Percentiles rank a stretch among this genome's conserved stretches.
phyloP scores from a whole-genome alignment of 2,329 filamentous ascomycete species.

The Pyrenophora tritici-repentis region DNA sequence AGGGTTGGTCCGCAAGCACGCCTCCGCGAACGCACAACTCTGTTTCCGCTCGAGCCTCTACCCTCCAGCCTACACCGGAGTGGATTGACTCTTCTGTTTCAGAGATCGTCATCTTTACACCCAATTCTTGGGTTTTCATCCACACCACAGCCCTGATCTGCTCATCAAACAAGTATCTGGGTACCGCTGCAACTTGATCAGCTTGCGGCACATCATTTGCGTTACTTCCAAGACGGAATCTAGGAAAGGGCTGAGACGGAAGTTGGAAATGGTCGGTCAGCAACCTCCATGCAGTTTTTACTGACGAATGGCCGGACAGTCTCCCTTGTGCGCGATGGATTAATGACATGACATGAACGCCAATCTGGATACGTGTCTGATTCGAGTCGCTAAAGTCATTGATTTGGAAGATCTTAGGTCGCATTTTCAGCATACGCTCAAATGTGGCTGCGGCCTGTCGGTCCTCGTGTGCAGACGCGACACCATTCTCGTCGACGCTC shows the following conservation, averaged over 20 bases:
- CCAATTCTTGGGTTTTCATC: slow-evolving; percentile 62
- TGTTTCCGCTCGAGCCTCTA: slow-evolving; percentile 58
- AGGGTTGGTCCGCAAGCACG: slow-evolving; percentile 66
- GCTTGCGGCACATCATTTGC: slow-evolving; percentile 23
- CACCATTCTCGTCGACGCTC: slow-evolving; percentile 25
- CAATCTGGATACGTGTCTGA: slow-evolving; percentile 47
- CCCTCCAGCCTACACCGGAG: slow-evolving; percentile 59
- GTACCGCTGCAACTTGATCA: slow-evolving; percentile 52
- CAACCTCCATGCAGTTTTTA: slow-evolving; percentile 52
- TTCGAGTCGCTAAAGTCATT: slow-evolving; percentile 21
- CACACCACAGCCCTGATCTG: slow-evolving; percentile 58
- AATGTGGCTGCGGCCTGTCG: slow-evolving; percentile 55
- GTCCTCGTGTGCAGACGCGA: slow-evolving; percentile 37
- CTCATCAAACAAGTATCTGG: slow-evolving; percentile 45
- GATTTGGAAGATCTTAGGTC: slow-evolving; percentile 42
- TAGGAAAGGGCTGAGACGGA: slow-evolving; percentile 40
- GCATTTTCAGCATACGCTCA: slow-evolving; percentile 57
- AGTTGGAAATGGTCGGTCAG: slow-evolving; percentile 51
- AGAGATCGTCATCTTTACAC: slow-evolving; percentile 37
- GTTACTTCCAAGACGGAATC: slow-evolving; percentile 54
- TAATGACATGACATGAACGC: slow-evolving; percentile 50
- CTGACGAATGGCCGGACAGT: slow-evolving; percentile 28
- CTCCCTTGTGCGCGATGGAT: slow-evolving; percentile 51
- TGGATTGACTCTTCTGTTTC: slow-evolving; percentile 63
- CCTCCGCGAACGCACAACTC: slow-evolving; percentile 59